Evolutionary conservation across 805 yeast species (phyloP), one percentile per base, ranked within the genome.

Genomic region (Starmerella apicola): DNA sequence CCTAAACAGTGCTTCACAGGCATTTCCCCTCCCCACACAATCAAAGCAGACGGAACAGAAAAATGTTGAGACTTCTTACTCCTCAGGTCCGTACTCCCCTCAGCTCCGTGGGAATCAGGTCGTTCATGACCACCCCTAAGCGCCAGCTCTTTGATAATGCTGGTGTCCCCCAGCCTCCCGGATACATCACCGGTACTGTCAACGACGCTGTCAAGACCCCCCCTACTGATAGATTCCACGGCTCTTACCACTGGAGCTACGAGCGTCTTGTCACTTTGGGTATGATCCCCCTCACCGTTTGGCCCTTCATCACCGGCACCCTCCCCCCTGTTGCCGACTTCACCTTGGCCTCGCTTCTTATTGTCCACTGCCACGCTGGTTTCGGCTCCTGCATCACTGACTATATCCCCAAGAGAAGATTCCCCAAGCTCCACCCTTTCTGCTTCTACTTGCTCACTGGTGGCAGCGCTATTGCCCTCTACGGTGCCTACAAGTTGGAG

Each of bases 211-310:
- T 70, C 53, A 63, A 65, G 25, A 64, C 74, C 13, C 96, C 96
- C 29, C 60, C 67, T 30, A 58, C 76, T 4, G 67, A 72, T 54
- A 72, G 68, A 49, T 55, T 67, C 37, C 86, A 84, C 55, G 96
- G 97, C 35, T 81, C 93, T 19, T 71, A 74, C 59, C 97, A 86
- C 66, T 88, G 98, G 98, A 66, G 81, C n/a, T 76, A 78, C 52
- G 98, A 88, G 67, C 74, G 82, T 51, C 54, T 73, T 4, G 63
- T 84, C 26, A 69, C 93, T 3, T 59, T 78, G 15, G 74, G 78
- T 9, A 65, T 86, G 58, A 70, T 84, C 19, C 98, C 98, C 24
- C 64, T 88, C 45, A 68, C 76, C 22, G 70, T 78, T 29, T 64
- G 77, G 18, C 95, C 97, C 18, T 72, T 85, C 50, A 71, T 79